A percentile compares a stretch with the other conserved stretches of the same genome.
phyloP scores from a whole-genome alignment of 176 grass and related monocot species.

The Themeda triandra region DNA sequence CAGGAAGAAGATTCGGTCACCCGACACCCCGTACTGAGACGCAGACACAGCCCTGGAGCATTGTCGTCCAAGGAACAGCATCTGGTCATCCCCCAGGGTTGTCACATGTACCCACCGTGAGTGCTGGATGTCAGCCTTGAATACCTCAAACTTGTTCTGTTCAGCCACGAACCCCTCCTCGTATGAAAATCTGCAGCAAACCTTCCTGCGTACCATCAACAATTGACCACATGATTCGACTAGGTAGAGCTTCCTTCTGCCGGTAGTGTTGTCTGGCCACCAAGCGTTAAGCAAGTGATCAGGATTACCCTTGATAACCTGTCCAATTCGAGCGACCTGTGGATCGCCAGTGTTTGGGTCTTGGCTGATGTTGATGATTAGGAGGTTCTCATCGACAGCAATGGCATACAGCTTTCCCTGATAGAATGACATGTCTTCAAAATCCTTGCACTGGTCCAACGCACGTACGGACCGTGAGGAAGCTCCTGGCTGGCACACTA shows the following conservation, averaged over 20 bases:
- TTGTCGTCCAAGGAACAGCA: neutral
- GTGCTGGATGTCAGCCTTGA: neutral
- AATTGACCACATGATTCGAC: neutral
- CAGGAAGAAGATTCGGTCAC: slow-evolving; percentile 9
- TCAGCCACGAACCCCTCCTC: neutral
- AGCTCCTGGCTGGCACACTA: no score
- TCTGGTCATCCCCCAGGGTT: neutral
- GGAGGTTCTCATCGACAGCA: neutral
- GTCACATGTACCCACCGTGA: neutral
- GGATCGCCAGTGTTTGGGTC: slow-evolving; percentile 11
- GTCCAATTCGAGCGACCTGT: slow-evolving; percentile 3
- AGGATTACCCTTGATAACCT: slow-evolving; percentile 1
- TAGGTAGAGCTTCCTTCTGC: slow-evolving; percentile 15
- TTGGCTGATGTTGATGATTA: neutral
- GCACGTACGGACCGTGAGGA: slow-evolving; percentile 16
- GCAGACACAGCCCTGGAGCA: neutral
- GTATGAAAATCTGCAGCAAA: neutral
- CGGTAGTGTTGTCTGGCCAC: neutral
- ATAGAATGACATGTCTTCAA: slow-evolving; percentile 18
- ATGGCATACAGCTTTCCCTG: slow-evolving; percentile 1
- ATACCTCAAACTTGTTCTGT: slow-evolving; percentile 19
- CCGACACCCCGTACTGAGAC: neutral
- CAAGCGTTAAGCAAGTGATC: no score
- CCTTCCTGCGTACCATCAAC: slow-evolving; percentile 21
- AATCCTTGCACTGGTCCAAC: neutral